phyloP scores from a whole-genome alignment of 106 monocot species.

The Triglochin maritima region DNA sequence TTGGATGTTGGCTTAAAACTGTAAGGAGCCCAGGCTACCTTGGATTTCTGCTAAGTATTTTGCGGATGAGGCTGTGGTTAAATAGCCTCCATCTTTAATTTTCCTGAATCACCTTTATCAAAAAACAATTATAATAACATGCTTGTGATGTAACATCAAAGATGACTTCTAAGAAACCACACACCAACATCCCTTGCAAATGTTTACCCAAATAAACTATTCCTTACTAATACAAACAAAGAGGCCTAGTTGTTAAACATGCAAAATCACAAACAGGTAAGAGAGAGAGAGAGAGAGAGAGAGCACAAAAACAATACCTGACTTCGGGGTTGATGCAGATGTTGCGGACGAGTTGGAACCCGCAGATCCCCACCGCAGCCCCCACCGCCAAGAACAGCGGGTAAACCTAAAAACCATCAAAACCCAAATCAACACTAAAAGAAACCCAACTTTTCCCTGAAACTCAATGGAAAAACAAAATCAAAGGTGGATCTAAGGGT shows the following conservation, averaged over 20 bases:
- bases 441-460: background rate
- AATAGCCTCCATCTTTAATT: too few species aligned
- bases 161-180: too few species aligned
- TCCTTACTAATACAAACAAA: background rate
- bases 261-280: background rate
- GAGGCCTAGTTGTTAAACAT: background rate
- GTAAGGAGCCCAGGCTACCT: too few species aligned
- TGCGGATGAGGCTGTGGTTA: too few species aligned
- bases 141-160: too few species aligned
- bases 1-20: too few species aligned
- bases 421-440: background rate
- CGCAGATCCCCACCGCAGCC: constrained; percentile 62
- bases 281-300: background rate
- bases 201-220: too few species aligned
- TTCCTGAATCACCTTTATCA: too few species aligned
- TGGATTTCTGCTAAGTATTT: too few species aligned
- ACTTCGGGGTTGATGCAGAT: constrained; percentile 76
- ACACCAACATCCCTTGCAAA: too few species aligned
- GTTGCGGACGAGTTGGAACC: constrained; percentile 50
- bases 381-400: constrained; percentile 65
- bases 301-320: constrained; percentile 29
- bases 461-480: background rate
- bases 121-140: too few species aligned
- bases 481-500: background rate
- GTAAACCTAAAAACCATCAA: constrained; percentile 36